phyloP scores from a whole-genome alignment of 352 stramenopile species.

The Phytophthora palmivora region DNA sequence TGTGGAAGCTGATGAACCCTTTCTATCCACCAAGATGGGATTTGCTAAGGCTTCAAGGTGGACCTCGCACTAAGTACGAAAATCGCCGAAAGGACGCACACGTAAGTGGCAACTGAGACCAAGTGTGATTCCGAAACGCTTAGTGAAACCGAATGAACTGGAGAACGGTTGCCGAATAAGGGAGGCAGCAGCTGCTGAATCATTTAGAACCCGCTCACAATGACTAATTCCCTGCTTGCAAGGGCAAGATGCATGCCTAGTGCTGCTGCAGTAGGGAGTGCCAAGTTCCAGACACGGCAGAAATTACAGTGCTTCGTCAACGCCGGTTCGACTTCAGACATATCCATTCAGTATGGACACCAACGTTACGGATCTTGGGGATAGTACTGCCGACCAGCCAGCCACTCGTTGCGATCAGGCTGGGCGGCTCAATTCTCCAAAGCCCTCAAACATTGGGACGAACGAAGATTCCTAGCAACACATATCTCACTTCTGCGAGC shows the following conservation, averaged over 20 bases:
- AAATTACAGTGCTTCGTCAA: too few species aligned
- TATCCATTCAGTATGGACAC: neutral
- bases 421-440: neutral
- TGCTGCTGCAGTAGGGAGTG: too few species aligned
- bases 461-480: conserved; percentile 5
- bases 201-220: conserved; percentile 10
- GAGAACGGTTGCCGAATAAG: conserved; percentile 27
- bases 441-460: neutral
- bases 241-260: too few species aligned
- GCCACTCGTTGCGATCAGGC: neutral
- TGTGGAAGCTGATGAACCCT: conserved; percentile 2
- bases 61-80: conserved; percentile 32
- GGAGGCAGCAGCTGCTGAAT: conserved; percentile 14
- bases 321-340: neutral
- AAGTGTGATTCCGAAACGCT: conserved; percentile 14
- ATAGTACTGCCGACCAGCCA: neutral
- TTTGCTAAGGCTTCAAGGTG: conserved; percentile 40
- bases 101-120: conserved; percentile 35
- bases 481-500: conserved; percentile 3
- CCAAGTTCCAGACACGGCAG: too few species aligned
- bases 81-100: conserved; percentile 24
- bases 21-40: conserved; percentile 34
- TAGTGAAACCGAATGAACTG: conserved; percentile 17
- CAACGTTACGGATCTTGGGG: neutral
- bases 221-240: too few species aligned